Base-by-base conservation (phyloP, 2,329 filamentous ascomycete genomes). In the Aspergillus tamarii region DNA sequence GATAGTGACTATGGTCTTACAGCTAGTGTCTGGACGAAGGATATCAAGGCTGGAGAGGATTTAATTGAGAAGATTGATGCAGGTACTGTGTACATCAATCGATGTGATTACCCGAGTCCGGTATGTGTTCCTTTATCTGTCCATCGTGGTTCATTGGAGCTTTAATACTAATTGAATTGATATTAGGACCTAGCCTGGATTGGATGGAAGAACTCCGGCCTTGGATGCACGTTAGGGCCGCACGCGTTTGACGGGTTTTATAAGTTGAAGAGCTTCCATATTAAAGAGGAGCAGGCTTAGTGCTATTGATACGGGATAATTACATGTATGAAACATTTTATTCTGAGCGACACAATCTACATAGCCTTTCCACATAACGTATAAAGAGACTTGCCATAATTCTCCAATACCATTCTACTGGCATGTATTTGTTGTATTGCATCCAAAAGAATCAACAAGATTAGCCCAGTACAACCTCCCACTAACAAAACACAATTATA, bases 221-320 rank as follows among this genome's bases (percentile, higher is more conserved):
- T 91, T 79, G 94, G 94, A 36, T 89, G 91, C 72, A 96, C 93
- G 10, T 81, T 97, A 72, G 93, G 92, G 79, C 89, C 84, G 69
- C 94, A 92, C 72, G 94, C 92, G 14, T 97, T 94, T 74, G 93
- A 96, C 71, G 91, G 94, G 73, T 97, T 97, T 74, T 90, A 94
- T 72, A 95, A 94, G 84, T 84, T 96, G 73, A 97, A 97, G 88
- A 96, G 91, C 83, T 96, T 89, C 79, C 94, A 97, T 78, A 79
- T 97, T 74, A 96, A 75, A 55, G 63, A 70, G 39, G 59, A 57
- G 16, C 64, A 69, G 45, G 61, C 55, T 45, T 68, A 48, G 43
- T 41, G 16, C 0, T 10, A 41, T 9, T n/a, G n/a, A 16, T 6
- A 9, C 5, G 2, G 19, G n/a, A 10, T 41, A 41, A 41, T 41